Evolutionary conservation across 1,284 basidiomycete genomes (phyloP), one percentile per base, ranked within the genome.

Genomic region (Irpex sp.): DNA sequence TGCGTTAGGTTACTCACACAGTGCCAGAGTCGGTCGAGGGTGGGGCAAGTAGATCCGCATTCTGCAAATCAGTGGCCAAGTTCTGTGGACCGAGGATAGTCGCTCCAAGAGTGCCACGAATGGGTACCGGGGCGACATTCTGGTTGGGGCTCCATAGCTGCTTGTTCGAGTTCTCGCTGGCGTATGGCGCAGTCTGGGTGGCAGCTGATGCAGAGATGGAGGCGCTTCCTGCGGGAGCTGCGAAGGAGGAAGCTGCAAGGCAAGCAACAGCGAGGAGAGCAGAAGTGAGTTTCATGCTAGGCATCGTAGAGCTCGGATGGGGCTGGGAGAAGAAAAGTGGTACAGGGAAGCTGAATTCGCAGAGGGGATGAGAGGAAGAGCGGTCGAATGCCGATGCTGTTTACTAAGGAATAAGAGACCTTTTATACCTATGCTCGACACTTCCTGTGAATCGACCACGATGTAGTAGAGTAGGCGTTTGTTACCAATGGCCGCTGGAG

Each of bases 1-100:
- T 34, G 31, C 31, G 31, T 34, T 34, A 34, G 31, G 31, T 34
- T 34, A 26, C 85, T 64, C 72, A 86, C 85, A 91, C 76, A 64
- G 76, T 79, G 26, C 89, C 90, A 63, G 80, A 74, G 70, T 92
- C 90, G 0, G 88, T 90, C 2, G 80, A 79, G 1, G 89, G 89
- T 13, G 87, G 86, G 2, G 88, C 85, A 26, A 91, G 73, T 2
- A 84, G 66, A 69, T 89, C 87, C 1, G 87, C 81, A 67, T 87
- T 88, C 76, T 87, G 76, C 58, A 80, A 75, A 65, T 83, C 83
- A 34, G 87, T 69, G 47, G 76, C 72, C 15, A 78, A 62, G 74
- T 90, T 84, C 66, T 81, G 78, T 19, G 87, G 86, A 6, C 86
- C 87, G 15, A 89, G 67, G 60, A 90, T 71, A 37, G 73, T 71